Evolutionary conservation across 2,329 filamentous ascomycete genomes (phyloP).

Genomic region (Aspergillus sp.): DNA sequence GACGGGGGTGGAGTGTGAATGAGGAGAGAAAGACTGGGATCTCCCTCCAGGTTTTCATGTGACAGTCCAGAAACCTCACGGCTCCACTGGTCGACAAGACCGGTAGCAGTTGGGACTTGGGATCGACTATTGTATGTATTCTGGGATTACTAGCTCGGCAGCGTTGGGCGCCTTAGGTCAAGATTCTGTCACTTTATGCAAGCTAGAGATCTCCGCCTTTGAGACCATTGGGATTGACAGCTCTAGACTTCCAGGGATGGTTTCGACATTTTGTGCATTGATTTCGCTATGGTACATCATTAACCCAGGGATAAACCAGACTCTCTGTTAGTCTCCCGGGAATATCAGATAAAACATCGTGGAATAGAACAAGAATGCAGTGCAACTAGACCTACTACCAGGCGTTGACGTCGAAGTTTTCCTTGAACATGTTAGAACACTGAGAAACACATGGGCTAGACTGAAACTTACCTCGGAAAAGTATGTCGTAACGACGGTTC

Average conservation of each 20-base stretch:
- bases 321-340: not conserved
- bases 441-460: not conserved
- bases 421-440: constrained; percentile 51
- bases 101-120: too few species aligned
- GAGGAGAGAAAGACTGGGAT: not conserved
- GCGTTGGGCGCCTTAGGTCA: not conserved
- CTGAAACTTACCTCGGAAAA: constrained; percentile 74
- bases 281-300: constrained; percentile 20
- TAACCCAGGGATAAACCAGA: constrained; percentile 13
- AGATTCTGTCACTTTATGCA: too few species aligned
- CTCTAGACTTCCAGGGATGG: not conserved
- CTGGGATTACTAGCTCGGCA: not conserved
- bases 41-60: not conserved
- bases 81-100: too few species aligned
- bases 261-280: constrained; percentile 6
- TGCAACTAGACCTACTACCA: constrained; percentile 59
- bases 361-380: constrained; percentile 2
- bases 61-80: not conserved
- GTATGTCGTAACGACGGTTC: constrained; percentile 94
- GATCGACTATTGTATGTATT: not conserved
- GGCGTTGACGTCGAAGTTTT: constrained; percentile 89
- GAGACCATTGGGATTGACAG: too few species aligned
- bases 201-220: too few species aligned
- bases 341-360: constrained; percentile 8
- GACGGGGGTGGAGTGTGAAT: not conserved